Evolutionary conservation across 108 stramenopile genomes (phyloP), one percentile per base, ranked within the genome.

Genomic region (Hondaea fermentalgiana): DNA sequence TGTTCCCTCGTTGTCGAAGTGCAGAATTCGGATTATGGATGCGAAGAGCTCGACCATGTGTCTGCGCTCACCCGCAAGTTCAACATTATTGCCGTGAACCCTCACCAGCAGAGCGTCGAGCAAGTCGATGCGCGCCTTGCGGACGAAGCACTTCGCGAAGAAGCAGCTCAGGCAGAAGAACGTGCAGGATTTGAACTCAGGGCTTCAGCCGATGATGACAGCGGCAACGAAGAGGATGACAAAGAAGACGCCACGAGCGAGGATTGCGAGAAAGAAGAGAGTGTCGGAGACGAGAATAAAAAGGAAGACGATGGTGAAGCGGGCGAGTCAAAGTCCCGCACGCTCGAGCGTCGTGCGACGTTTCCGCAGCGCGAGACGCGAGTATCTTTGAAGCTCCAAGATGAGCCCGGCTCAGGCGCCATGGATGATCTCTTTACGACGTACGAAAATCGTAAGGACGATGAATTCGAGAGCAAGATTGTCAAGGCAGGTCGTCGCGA

Each of bases 351-450:
- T 8, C 64, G 64, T 0, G 64, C 64, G 8, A 69, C 64, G 21
- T 69, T 42, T 23, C 64, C 64, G 64, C 55, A 57, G 55, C 35
- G 35, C 35, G 35, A 35, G 35, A 35, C 35, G 35, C 35, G 35
- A 35, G 35, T 35, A 35, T 35, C 35, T 2, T 35, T 35, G 2
- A 35, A 35, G 35, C 35, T 2, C 35, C 35, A 35, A 35, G 35
- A 35, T 35, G 35, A 35, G 35, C 35, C 35, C 35, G 35, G 35
- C 0, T 35, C 35, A 35, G 76, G 76, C 16, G 76, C 76, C 3
- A 83, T 83, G 76, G 76, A 83, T 23, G 76, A 83, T 23, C n/a
- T 83, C 49, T 83, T 83, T 45, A 83, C 76, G 51, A 28, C n/a
- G 12, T 35, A 83, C 5, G 51, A 47, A 17, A 83, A 83, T 23